These are phyloP conservation scores for Acanthamoeba rhysodes DNA, from an alignment of 208 protist genomes.

Conservation along the genomic window DNA sequence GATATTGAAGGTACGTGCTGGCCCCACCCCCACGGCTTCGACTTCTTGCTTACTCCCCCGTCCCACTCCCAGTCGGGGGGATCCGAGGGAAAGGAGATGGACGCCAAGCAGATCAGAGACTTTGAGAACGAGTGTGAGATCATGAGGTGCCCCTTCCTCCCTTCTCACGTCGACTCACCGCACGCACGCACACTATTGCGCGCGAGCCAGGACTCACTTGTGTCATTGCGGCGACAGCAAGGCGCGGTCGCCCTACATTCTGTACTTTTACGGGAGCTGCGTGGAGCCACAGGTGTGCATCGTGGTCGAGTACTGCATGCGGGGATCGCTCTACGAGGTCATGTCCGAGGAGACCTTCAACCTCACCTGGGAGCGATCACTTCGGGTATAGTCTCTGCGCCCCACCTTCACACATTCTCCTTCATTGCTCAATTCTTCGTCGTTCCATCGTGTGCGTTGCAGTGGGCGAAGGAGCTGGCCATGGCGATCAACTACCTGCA, in stretches of 20 bases:
- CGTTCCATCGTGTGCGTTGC: neutral
- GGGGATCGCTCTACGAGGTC: constrained; percentile 37
- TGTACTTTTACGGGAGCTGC: constrained; percentile 56
- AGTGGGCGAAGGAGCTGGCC: constrained; percentile 66
- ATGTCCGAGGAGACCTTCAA: constrained; percentile 45
- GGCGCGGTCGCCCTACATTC: constrained; percentile 42
- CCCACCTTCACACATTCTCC: too few relatives aligned
- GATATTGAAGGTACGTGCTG: neutral
- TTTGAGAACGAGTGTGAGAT: constrained; percentile 67
- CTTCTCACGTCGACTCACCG: neutral
- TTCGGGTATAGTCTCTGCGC: neutral
- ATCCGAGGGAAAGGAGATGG: neutral
- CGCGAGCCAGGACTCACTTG: neutral
- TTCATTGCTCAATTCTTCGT: neutral
- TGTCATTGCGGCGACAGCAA: neutral
- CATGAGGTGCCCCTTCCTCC: neutral
- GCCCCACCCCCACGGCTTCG: neutral
- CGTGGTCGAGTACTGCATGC: constrained; percentile 50
- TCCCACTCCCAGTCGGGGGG: neutral
- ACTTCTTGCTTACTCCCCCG: neutral
- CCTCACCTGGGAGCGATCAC: constrained; percentile 15
- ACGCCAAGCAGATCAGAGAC: constrained; percentile 31
- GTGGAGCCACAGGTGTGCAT: constrained; percentile 58
- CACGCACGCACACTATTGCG: neutral
- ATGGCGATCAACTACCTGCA: constrained; percentile 37